Evolutionary conservation across 2,329 filamentous ascomycete species (phyloP).

Genomic region (Diaporthe citriasiana): DNA sequence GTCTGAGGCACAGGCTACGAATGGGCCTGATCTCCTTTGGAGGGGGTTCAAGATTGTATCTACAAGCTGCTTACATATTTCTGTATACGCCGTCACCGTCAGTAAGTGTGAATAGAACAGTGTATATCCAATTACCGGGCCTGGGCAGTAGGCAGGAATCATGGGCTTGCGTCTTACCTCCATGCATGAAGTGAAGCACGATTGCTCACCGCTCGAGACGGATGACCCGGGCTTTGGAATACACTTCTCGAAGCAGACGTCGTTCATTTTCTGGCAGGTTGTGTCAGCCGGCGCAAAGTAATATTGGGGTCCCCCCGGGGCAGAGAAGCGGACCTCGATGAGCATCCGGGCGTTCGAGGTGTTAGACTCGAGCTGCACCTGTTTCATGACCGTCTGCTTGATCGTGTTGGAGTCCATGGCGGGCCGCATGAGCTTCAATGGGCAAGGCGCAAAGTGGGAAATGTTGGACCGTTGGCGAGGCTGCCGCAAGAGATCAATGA

Average conservation of each 20-base stretch:
- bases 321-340: slow-evolving; percentile 70
- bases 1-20: no score
- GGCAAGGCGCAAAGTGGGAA: neutral
- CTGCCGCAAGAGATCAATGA: slow-evolving; percentile 38
- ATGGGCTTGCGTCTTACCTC: slow-evolving; percentile 56
- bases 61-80: slow-evolving; percentile 70
- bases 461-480: slow-evolving; percentile 1
- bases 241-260: slow-evolving; percentile 85
- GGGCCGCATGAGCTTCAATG: neutral
- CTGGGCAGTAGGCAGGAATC: no score
- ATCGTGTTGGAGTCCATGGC: slow-evolving; percentile 70
- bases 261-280: slow-evolving; percentile 77
- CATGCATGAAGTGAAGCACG: slow-evolving; percentile 83
- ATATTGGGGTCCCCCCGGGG: neutral
- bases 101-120: neutral
- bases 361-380: slow-evolving; percentile 75
- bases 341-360: slow-evolving; percentile 77
- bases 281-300: slow-evolving; percentile 34
- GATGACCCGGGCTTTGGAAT: slow-evolving; percentile 77
- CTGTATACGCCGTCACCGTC: slow-evolving; percentile 17
- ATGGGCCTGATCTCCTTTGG: neutral
- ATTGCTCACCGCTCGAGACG: slow-evolving; percentile 76
- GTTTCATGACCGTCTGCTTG: slow-evolving; percentile 75
- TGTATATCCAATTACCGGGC: neutral
- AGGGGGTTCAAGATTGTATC: neutral